Percentiles rank a stretch among this genome's conserved stretches.
Evolutionary conservation across 441 rosid species (phyloP).

Genomic region (Populus trichocarpa): DNA sequence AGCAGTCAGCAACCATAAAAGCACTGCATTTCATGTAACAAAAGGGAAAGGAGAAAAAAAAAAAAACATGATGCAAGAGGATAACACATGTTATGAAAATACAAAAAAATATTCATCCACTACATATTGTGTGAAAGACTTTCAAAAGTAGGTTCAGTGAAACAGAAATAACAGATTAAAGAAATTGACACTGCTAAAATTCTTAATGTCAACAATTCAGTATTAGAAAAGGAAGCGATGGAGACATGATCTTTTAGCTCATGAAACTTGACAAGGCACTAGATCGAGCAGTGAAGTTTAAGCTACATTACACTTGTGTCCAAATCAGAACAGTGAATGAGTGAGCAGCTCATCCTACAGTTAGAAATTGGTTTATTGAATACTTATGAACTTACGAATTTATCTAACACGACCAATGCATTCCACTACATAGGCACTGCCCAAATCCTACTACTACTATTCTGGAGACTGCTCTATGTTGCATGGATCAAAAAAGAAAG

Average conservation of each 20-base stretch:
- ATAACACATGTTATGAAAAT: not conserved
- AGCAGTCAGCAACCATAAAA: conserved; percentile 91
- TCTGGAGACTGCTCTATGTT: not conserved
- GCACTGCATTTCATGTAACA: conserved; percentile 46
- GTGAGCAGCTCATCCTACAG: not conserved
- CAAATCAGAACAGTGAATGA: no score
- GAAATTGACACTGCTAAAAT: not conserved
- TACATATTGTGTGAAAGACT: not conserved
- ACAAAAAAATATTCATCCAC: not conserved
- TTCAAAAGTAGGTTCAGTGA: not conserved
- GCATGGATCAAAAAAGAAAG: not conserved
- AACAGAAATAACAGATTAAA: not conserved
- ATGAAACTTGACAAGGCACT: not conserved
- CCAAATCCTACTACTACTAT: not conserved
- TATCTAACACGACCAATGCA: not conserved
- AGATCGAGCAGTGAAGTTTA: not conserved
- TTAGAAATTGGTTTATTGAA: not conserved
- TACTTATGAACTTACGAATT: not conserved
- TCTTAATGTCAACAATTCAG: not conserved
- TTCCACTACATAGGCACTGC: not conserved
- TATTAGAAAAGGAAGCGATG: not conserved
- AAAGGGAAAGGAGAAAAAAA: not conserved
- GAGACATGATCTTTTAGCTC: not conserved
- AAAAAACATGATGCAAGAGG: not conserved
- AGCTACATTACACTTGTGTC: no score